A percentile compares a stretch with the other conserved stretches of the same genome.
phyloP scores from a whole-genome alignment of 2,329 filamentous ascomycete species.

The Talaromyces piceae region DNA sequence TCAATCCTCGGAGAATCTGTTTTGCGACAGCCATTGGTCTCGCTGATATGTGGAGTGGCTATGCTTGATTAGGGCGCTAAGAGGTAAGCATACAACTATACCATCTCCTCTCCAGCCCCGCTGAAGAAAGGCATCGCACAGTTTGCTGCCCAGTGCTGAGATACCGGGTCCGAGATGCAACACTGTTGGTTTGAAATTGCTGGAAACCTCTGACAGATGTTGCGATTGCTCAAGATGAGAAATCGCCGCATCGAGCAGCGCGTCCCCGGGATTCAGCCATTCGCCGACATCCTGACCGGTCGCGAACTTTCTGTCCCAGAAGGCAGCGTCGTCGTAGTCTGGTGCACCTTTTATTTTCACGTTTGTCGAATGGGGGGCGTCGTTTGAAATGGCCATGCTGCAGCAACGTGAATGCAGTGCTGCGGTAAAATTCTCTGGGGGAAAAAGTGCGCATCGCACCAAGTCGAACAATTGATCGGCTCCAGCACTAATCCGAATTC shows the following conservation, averaged over 20 bases:
- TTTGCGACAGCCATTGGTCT: not conserved
- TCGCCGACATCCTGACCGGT: slow-evolving; percentile 31
- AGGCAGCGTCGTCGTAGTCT: slow-evolving; percentile 27
- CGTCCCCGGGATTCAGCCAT: slow-evolving; percentile 30
- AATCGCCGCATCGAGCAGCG: slow-evolving; percentile 21
- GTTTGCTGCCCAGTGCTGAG: slow-evolving; percentile 23
- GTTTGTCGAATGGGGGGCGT: slow-evolving; percentile 9
- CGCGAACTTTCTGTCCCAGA: slow-evolving; percentile 29
- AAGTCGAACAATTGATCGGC: not conserved
- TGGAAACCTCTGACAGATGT: not conserved
- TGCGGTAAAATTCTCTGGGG: not conserved
- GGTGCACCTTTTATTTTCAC: slow-evolving; percentile 20
- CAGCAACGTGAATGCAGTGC: not conserved
- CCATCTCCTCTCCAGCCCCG: slow-evolving; percentile 22
- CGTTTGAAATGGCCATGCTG: slow-evolving; percentile 1
- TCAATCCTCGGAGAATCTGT: not conserved
- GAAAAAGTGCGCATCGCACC: not conserved
- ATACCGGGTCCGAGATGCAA: slow-evolving; percentile 30
- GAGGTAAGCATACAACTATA: slow-evolving; percentile 24
- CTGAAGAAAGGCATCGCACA: slow-evolving; percentile 21
- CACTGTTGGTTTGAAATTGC: slow-evolving; percentile 15
- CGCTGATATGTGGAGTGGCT: not conserved
- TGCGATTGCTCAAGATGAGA: slow-evolving; percentile 17
- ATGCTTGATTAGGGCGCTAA: not conserved
- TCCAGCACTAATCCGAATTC: not conserved